Percentiles rank a stretch among this genome's conserved stretches.
Evolutionary conservation across 495 filamentous ascomycete genomes (phyloP).

Genomic region (Durotheca rogersii): DNA sequence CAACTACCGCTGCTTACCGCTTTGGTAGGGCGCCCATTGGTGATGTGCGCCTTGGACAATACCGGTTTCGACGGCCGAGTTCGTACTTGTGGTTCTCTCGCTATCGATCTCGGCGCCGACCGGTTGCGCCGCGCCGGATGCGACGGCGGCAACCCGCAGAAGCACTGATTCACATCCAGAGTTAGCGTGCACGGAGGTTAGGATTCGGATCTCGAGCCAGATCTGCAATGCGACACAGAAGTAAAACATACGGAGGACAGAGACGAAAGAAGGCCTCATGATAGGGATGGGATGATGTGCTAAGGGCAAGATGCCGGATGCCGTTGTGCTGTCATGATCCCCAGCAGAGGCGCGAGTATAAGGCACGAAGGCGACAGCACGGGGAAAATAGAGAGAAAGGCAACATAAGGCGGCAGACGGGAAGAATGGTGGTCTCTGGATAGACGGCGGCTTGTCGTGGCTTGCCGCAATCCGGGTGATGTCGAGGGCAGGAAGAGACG

Average conservation of each 20-base stretch:
- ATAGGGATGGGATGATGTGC: conserved; percentile 25
- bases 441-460: too few species aligned
- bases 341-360: conserved; percentile 20
- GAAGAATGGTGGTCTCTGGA: too few species aligned
- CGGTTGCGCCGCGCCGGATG: conserved; percentile 40
- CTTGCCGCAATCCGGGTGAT: too few species aligned
- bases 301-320: conserved; percentile 32
- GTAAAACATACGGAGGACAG: conserved; percentile 46
- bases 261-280: conserved; percentile 46
- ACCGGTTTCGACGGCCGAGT: conserved; percentile 36
- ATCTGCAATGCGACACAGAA: conserved; percentile 7
- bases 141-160: conserved; percentile 44
- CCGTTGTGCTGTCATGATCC: conserved; percentile 34
- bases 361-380: too few species aligned
- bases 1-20: conserved; percentile 22
- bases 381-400: background rate
- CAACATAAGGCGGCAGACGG: too few species aligned
- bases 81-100: conserved; percentile 28
- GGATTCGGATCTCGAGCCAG: background rate
- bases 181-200: conserved; percentile 27
- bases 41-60: conserved; percentile 23
- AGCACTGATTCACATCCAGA: conserved; percentile 42
- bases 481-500: too few species aligned
- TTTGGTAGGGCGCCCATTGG: conserved; percentile 35
- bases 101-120: conserved; percentile 29